A percentile compares a stretch with the other conserved stretches of the same genome.
These are phyloP conservation scores for Populus hybrid DNA, from an alignment of 441 rosid genomes.

Conservation along the genomic window DNA sequence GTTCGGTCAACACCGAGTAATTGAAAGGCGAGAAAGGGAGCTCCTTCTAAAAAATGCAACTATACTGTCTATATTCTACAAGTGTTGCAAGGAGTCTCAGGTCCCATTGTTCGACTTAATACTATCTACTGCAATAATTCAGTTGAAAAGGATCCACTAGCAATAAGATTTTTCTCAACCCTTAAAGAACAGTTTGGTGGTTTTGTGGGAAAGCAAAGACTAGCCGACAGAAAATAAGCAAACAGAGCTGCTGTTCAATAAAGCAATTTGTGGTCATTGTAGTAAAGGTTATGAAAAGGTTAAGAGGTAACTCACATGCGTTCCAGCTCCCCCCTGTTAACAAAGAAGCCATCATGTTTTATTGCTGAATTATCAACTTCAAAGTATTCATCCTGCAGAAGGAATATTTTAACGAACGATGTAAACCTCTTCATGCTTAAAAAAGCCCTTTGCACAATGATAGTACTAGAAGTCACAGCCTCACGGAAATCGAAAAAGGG, in stretches of 20 bases:
- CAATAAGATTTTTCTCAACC: not conserved
- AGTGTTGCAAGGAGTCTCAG: not conserved
- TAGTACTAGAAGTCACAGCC: slow-evolving; percentile 11
- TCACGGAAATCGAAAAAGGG: not conserved
- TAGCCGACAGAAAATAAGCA: not conserved
- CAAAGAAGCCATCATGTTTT: slow-evolving; percentile 93
- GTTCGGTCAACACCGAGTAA: not conserved
- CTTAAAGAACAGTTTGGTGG: not conserved
- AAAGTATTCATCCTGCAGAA: slow-evolving; percentile 93
- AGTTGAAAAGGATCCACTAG: not conserved
- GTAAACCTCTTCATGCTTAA: not conserved
- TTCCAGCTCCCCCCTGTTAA: slow-evolving; percentile 91
- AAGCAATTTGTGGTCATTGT: not conserved
- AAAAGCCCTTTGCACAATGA: not conserved
- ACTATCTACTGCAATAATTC: not conserved
- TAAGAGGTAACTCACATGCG: slow-evolving; percentile 57
- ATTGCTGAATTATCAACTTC: slow-evolving; percentile 92
- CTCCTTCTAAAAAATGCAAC: not conserved
- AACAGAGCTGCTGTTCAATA: not conserved
- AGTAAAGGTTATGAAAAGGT: not conserved
- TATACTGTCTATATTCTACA: not conserved
- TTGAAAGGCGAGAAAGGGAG: not conserved
- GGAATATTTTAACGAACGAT: slow-evolving; percentile 10
- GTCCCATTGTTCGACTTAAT: not conserved
- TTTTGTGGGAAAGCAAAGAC: not conserved